phyloP scores from a whole-genome alignment of 1,139 yeast species.

The Sugiyamaella sp. region DNA sequence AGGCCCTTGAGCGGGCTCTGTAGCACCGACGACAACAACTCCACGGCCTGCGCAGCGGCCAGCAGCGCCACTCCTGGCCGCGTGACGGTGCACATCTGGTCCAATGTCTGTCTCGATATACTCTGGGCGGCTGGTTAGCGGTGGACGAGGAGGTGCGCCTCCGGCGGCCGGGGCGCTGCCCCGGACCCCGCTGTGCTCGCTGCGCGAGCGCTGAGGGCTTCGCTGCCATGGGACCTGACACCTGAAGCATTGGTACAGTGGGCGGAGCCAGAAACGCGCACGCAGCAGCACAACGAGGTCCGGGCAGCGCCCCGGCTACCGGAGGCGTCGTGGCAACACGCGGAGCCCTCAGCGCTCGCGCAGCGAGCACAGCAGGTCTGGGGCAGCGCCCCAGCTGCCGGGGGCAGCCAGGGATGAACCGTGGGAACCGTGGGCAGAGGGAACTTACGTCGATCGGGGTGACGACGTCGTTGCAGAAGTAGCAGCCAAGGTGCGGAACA shows the following conservation, averaged over 20 bases:
- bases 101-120: slow-evolving; percentile 79
- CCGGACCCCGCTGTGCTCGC: neutral
- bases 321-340: too few species aligned
- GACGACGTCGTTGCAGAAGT: slow-evolving; percentile 92
- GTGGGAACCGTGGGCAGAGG: neutral
- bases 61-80: slow-evolving; percentile 92
- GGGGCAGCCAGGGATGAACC: neutral
- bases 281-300: neutral
- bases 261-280: neutral
- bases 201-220: too few species aligned
- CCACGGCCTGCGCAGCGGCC: slow-evolving; percentile 89
- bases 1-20: slow-evolving; percentile 62
- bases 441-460: slow-evolving; percentile 70
- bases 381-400: neutral
- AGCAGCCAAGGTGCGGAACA: slow-evolving; percentile 71
- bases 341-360: neutral
- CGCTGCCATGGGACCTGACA: too few species aligned
- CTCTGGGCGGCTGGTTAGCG: slow-evolving; percentile 42
- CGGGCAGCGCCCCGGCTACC: too few species aligned
- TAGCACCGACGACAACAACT: slow-evolving; percentile 69
- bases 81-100: slow-evolving; percentile 98
- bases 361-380: neutral
- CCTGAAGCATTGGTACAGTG: too few species aligned
- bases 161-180: slow-evolving; percentile 1
- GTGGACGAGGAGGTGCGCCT: neutral